Conservation (phyloP, 768 basidiomycete species). For the Suillus weaverae region DNA sequence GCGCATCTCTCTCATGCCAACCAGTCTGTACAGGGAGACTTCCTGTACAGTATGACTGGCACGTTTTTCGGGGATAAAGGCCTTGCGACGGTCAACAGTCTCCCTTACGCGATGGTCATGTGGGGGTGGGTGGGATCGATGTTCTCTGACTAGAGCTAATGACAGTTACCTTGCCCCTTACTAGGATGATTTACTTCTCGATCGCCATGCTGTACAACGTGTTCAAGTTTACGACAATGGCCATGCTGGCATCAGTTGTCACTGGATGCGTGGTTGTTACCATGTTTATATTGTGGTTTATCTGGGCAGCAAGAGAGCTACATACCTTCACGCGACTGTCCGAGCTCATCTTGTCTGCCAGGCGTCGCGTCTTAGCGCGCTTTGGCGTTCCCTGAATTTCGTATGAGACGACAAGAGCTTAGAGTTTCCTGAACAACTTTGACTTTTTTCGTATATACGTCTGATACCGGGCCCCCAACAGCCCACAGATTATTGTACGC, state of each 20-base stretch:
- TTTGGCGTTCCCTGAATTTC: neutral
- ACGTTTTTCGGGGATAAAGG: conserved; percentile 38
- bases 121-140: conserved; percentile 44
- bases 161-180: neutral
- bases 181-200: conserved; percentile 13
- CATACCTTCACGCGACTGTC: neutral
- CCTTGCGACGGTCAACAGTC: conserved; percentile 47
- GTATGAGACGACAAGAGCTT: neutral
- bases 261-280: conserved; percentile 4
- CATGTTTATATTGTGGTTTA: conserved; percentile 6
- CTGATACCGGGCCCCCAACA: neutral
- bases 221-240: neutral
- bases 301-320: conserved; percentile 1
- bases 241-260: neutral
- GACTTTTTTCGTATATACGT: neutral
- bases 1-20: neutral
- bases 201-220: neutral
- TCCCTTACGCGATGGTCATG: conserved; percentile 52
- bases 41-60: conserved; percentile 15
- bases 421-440: neutral
- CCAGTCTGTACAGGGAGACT: neutral
- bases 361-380: neutral
- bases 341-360: neutral
- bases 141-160: neutral
- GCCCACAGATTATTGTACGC: neutral